Conservation (phyloP, 352 stramenopile genomes). For the Nannochloropsis limnetica region DNA sequence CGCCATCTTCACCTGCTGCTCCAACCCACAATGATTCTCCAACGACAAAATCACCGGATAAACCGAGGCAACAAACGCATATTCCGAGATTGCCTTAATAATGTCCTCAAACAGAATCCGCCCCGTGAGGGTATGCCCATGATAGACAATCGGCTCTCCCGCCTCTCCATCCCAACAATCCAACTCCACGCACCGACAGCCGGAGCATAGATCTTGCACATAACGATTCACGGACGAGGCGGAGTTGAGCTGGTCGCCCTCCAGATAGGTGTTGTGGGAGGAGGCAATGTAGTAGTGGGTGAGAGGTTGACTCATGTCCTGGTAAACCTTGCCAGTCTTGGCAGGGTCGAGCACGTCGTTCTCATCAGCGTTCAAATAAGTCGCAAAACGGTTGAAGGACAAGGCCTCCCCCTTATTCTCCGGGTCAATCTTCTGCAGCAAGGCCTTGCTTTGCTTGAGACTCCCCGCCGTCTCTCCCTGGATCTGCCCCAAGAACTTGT, state of each 20-base stretch:
- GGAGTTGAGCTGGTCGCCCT: slow-evolving; percentile 70
- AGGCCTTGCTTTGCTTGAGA: too few species aligned
- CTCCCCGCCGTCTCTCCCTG: too few species aligned
- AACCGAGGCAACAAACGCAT: slow-evolving; percentile 51
- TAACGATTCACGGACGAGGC: slow-evolving; percentile 69
- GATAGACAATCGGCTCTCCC: slow-evolving; percentile 59
- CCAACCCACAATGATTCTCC: slow-evolving; percentile 60
- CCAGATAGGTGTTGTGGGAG: slow-evolving; percentile 78
- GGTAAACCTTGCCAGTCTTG: too few species aligned
- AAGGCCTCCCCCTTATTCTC: too few species aligned
- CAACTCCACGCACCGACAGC: slow-evolving; percentile 73
- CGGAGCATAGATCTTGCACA: slow-evolving; percentile 66
- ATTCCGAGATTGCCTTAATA: slow-evolving; percentile 62
- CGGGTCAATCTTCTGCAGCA: too few species aligned
- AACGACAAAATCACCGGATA: slow-evolving; percentile 59
- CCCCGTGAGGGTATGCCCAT: slow-evolving; percentile 72
- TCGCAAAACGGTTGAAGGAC: too few species aligned
- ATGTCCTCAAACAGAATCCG: slow-evolving; percentile 74
- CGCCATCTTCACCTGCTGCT: slow-evolving; percentile 58
- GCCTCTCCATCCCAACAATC: slow-evolving; percentile 70
- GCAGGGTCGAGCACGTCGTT: too few species aligned
- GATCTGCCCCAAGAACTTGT: too few species aligned
- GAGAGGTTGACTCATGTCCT: slow-evolving; percentile 66
- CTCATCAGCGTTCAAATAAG: too few species aligned
- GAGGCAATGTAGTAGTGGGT: slow-evolving; percentile 76